phyloP scores from a whole-genome alignment of 2,329 filamentous ascomycete genomes.

The Cladorrhinum sp. region DNA sequence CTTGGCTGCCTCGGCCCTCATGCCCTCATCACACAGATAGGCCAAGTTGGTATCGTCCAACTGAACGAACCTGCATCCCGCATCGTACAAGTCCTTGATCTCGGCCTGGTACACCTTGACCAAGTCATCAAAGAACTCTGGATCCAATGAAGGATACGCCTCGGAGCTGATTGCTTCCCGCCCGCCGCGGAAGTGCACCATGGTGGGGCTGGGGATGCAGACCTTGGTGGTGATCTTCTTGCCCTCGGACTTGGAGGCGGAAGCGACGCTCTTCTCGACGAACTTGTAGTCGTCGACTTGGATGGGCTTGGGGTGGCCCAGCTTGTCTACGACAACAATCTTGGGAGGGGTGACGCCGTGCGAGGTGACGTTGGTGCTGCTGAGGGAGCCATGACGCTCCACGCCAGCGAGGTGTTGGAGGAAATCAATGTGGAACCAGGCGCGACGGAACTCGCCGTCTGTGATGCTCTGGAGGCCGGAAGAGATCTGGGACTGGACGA shows the following conservation, averaged over 20 bases:
- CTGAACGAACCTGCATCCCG: conserved; percentile 55
- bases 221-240: conserved; percentile 44
- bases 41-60: conserved; percentile 60
- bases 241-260: conserved; percentile 34
- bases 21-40: conserved; percentile 55
- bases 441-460: conserved; percentile 55
- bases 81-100: conserved; percentile 48
- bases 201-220: conserved; percentile 57
- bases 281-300: conserved; percentile 56
- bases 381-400: conserved; percentile 46
- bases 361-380: conserved; percentile 42
- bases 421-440: conserved; percentile 59
- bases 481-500: conserved; percentile 47
- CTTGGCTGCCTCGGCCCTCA: conserved; percentile 51
- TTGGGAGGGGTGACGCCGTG: conserved; percentile 53
- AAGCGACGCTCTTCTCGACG: conserved; percentile 46
- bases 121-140: conserved; percentile 52
- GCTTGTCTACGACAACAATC: conserved; percentile 52
- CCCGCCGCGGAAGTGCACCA: conserved; percentile 58
- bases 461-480: conserved; percentile 50
- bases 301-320: conserved; percentile 51
- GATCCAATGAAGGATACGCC: conserved; percentile 52
- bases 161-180: conserved; percentile 50
- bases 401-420: conserved; percentile 53
- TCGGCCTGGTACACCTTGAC: conserved; percentile 55